These are phyloP conservation scores for Pseudonitzschia pungens DNA, from an alignment of 108 stramenopile species.

Conservation along the genomic window DNA sequence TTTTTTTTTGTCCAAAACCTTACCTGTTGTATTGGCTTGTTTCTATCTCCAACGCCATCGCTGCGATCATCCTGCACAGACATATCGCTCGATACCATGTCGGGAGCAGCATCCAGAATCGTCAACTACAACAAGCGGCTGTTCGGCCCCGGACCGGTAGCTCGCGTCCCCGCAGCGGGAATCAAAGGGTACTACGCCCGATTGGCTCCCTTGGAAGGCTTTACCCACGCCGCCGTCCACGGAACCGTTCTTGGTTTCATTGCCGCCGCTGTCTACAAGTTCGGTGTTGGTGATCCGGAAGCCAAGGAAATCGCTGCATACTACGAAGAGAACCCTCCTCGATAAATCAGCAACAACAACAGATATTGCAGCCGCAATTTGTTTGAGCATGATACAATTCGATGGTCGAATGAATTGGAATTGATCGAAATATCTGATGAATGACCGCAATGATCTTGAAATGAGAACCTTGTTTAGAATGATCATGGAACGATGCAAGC, in stretches of 20 bases:
- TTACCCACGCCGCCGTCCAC: slow-evolving; percentile 58
- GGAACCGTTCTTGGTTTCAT: slow-evolving; percentile 63
- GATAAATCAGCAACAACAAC: slow-evolving; percentile 31
- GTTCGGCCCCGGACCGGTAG: slow-evolving; percentile 82
- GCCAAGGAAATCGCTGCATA: slow-evolving; percentile 65
- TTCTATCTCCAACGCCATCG: neutral
- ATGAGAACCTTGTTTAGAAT: no score
- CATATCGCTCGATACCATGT: slow-evolving; percentile 15
- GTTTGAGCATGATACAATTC: neutral
- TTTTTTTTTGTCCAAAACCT: no score
- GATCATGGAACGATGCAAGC: no score
- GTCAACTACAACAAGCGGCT: slow-evolving; percentile 70
- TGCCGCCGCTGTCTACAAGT: slow-evolving; percentile 59
- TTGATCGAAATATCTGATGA: no score
- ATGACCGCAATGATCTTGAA: no score
- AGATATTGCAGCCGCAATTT: neutral
- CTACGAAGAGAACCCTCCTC: slow-evolving; percentile 86
- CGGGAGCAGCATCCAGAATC: slow-evolving; percentile 40
- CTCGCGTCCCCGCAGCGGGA: slow-evolving; percentile 54
- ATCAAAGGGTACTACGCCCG: slow-evolving; percentile 59
- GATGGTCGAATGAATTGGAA: neutral
- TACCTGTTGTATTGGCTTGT: neutral
- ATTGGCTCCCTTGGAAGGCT: slow-evolving; percentile 70
- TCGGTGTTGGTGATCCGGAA: slow-evolving; percentile 62
- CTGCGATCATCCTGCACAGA: neutral